Evolutionary conservation across 2,329 filamentous ascomycete species (phyloP).

Genomic region (Pseudomassariella vexata): DNA sequence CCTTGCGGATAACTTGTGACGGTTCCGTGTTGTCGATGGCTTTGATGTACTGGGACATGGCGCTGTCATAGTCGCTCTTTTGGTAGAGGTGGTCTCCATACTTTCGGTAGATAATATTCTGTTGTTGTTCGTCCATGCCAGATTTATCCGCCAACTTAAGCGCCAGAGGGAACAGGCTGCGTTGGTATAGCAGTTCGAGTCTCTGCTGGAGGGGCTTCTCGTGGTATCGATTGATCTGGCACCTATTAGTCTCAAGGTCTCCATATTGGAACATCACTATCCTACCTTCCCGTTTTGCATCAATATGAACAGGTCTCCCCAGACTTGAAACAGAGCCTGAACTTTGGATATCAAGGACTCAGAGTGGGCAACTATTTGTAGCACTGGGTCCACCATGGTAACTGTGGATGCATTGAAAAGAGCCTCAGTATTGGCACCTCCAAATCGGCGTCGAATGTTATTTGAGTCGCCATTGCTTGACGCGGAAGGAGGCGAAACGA

Average conservation of each 20-base stretch:
- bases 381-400: constrained; percentile 82
- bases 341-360: constrained; percentile 79
- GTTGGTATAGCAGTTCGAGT: constrained; percentile 87
- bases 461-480: constrained; percentile 50
- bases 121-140: constrained; percentile 71
- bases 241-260: constrained; percentile 17
- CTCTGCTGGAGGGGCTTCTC: constrained; percentile 89
- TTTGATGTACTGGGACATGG: constrained; percentile 98
- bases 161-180: constrained; percentile 85
- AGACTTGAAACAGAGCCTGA: constrained; percentile 74
- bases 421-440: constrained; percentile 65
- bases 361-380: constrained; percentile 84
- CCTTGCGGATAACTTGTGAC: constrained; percentile 91
- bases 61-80: constrained; percentile 91
- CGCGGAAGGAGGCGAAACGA: constrained; percentile 69
- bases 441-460: constrained; percentile 65
- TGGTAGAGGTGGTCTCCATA: constrained; percentile 95
- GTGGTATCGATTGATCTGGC: constrained; percentile 75
- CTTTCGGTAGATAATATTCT: constrained; percentile 86
- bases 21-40: constrained; percentile 95
- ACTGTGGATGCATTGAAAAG: constrained; percentile 85
- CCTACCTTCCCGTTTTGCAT: constrained; percentile 84
- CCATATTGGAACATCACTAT: too few species aligned
- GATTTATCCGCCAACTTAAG: constrained; percentile 90
- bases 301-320: constrained; percentile 88